phyloP scores from a whole-genome alignment of 495 filamentous ascomycete species.

The Hypoxylon subgilvum region DNA sequence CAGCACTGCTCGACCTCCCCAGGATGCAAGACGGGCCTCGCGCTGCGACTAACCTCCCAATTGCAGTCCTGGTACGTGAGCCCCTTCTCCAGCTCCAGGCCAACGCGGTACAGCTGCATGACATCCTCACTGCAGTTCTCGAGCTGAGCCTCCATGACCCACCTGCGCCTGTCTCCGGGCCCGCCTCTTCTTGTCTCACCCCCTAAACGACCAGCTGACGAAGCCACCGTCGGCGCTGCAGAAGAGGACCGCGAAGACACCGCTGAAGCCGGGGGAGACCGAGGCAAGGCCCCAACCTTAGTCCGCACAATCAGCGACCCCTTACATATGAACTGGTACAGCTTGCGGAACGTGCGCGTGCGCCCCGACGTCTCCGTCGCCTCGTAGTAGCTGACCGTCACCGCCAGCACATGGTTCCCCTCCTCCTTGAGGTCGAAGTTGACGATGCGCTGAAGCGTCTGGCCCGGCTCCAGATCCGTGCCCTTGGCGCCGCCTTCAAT shows the following conservation, averaged over 20 bases:
- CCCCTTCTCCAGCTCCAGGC: constrained; percentile 56
- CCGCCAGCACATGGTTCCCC: constrained; percentile 90
- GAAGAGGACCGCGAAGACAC: no score
- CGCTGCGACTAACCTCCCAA: constrained; percentile 53
- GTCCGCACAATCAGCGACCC: constrained; percentile 87
- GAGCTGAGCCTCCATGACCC: constrained; percentile 87
- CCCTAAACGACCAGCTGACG: no score
- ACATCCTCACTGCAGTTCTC: constrained; percentile 84
- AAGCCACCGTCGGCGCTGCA: no score
- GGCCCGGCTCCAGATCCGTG: constrained; percentile 65
- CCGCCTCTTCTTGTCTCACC: neutral
- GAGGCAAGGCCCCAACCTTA: constrained; percentile 75
- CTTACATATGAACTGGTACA: constrained; percentile 96
- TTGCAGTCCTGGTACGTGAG: constrained; percentile 57
- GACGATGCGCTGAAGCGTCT: constrained; percentile 81
- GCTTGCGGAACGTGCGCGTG: constrained; percentile 86
- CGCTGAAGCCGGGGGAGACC: no score
- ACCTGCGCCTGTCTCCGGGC: constrained; percentile 44
- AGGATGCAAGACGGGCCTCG: constrained; percentile 74
- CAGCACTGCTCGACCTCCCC: constrained; percentile 91
- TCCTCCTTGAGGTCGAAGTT: constrained; percentile 90
- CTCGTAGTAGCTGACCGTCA: constrained; percentile 88
- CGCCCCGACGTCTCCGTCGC: constrained; percentile 69
- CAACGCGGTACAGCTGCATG: constrained; percentile 64
- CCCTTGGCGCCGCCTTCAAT: constrained; percentile 29